Conservation (phyloP, 2,329 filamentous ascomycete species). For the Stagonosporopsis rhizophila region DNA sequence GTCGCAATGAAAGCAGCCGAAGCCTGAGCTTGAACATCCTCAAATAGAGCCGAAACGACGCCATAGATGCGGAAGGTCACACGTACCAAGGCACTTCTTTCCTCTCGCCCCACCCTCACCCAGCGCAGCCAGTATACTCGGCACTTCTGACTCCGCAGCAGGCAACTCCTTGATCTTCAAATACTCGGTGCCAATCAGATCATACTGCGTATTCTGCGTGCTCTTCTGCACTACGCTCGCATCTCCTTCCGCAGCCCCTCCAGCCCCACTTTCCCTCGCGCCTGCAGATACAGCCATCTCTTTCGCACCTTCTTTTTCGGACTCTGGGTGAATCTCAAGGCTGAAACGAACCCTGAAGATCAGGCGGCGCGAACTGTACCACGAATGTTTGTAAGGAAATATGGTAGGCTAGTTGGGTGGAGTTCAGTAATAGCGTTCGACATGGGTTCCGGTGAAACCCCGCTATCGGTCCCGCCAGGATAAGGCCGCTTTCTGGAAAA, state of each 20-base stretch:
- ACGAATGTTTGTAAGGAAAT: neutral
- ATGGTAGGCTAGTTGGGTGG: neutral
- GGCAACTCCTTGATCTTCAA: constrained; percentile 34
- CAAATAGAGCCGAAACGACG: neutral
- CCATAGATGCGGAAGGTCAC: neutral
- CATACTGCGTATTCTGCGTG: constrained; percentile 40
- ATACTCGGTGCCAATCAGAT: constrained; percentile 38
- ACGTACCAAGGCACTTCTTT: constrained; percentile 37
- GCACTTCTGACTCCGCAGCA: constrained; percentile 31
- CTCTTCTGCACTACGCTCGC: constrained; percentile 3
- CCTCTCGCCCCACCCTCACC: constrained; percentile 33
- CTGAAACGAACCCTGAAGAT: neutral
- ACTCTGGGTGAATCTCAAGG: neutral
- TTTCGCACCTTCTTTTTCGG: neutral
- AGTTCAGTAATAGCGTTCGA: neutral
- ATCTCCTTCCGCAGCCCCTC: neutral
- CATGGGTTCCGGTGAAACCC: constrained; percentile 2
- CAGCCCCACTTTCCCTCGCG: neutral
- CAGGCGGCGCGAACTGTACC: neutral
- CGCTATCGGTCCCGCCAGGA: constrained; percentile 1
- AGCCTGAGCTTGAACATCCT: neutral
- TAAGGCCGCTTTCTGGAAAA: neutral
- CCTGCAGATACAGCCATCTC: neutral
- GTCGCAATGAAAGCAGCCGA: neutral
- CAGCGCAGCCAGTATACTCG: constrained; percentile 28